These are phyloP conservation scores for Pseudoscleropodium purum DNA, from an alignment of 225 moss, liverwort and hornwort species.

Conservation along the genomic window DNA sequence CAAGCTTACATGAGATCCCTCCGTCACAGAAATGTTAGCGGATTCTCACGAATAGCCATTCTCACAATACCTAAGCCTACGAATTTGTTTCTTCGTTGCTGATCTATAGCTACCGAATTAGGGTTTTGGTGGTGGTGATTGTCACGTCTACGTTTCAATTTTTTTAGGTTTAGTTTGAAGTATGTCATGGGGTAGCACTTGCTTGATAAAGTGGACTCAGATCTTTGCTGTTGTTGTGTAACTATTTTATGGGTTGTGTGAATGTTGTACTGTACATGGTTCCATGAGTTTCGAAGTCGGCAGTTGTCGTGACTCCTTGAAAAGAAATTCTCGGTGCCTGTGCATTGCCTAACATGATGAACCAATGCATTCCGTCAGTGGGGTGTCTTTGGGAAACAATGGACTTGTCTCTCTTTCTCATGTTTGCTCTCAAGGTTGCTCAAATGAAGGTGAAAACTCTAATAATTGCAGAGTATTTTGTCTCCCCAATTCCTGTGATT, in stretches of 20 bases:
- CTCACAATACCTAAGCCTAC: neutral
- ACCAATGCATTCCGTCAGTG: too few species aligned
- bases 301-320: neutral
- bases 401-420: too few species aligned
- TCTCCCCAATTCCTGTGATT: neutral
- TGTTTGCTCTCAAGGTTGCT: neutral
- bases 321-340: neutral
- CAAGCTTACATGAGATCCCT: accelerated
- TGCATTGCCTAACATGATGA: neutral
- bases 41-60: neutral
- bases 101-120: neutral
- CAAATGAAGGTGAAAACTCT: neutral
- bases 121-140: neutral
- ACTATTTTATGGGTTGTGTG: neutral
- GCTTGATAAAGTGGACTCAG: neutral
- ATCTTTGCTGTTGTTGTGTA: neutral
- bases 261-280: neutral
- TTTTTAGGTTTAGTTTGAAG: neutral
- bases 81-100: neutral
- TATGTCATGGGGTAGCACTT: neutral
- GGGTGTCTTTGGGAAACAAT: neutral
- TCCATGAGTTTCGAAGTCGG: too few species aligned
- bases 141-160: neutral
- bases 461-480: neutral
- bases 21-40: neutral